phyloP scores from a whole-genome alignment of 2,329 filamentous ascomycete species.

The Truncatella angustata region DNA sequence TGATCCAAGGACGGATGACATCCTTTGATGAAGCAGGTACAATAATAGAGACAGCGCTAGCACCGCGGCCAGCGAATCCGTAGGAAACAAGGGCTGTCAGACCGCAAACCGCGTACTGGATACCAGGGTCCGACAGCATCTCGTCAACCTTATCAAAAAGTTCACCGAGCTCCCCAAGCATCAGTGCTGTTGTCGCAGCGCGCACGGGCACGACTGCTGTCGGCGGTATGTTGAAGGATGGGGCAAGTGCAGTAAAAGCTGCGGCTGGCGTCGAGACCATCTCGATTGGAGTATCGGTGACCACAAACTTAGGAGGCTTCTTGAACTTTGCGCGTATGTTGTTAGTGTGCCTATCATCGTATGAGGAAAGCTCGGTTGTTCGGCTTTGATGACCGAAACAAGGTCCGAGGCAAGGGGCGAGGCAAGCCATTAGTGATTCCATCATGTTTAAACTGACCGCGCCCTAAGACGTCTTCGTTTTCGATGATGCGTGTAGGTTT shows the following conservation, averaged over 20 bases:
- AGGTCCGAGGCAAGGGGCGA: not conserved
- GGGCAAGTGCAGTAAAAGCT: not conserved
- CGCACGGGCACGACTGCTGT: not conserved
- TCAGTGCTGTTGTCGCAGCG: slow-evolving; percentile 20
- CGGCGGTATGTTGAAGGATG: not conserved
- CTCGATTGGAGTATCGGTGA: not conserved
- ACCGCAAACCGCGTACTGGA: slow-evolving; percentile 44
- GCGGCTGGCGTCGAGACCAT: not conserved
- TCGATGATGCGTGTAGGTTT: too few species aligned
- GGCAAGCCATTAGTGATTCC: not conserved
- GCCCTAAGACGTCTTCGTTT: too few species aligned
- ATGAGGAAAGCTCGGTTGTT: not conserved
- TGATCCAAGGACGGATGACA: slow-evolving; percentile 40
- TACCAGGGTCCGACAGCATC: slow-evolving; percentile 32
- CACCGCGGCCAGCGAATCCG: slow-evolving; percentile 32
- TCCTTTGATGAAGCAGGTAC: slow-evolving; percentile 35
- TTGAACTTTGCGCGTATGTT: not conserved
- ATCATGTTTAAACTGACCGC: not conserved
- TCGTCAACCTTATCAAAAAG: slow-evolving; percentile 38
- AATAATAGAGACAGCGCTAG: slow-evolving; percentile 36
- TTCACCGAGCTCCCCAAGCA: slow-evolving; percentile 28
- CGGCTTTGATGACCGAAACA: not conserved
- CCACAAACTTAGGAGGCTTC: not conserved
- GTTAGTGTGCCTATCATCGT: not conserved
- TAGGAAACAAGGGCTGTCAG: slow-evolving; percentile 42